Conservation (phyloP, 169 alveolate species). For the Perkinsus marinus region DNA sequence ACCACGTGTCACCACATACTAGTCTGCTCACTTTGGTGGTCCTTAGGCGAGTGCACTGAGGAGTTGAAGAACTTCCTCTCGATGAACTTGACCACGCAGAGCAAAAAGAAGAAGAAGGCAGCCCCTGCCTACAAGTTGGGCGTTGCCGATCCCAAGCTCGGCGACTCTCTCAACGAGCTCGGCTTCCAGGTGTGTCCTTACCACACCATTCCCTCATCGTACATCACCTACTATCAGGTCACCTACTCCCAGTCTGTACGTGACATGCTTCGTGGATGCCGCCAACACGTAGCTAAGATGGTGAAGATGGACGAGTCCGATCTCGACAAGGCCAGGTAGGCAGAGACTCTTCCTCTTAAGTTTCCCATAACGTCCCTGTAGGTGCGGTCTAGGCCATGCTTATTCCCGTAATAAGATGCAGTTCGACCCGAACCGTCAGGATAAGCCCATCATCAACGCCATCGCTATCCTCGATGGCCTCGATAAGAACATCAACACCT, state of each 20-base stretch:
- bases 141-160: slow-evolving; percentile 60
- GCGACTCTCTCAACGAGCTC: slow-evolving; percentile 45
- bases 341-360: slow-evolving; percentile 24
- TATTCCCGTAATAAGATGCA: slow-evolving; percentile 79
- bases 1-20: background rate
- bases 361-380: slow-evolving; percentile 57
- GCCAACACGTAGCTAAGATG: background rate
- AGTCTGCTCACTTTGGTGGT: background rate
- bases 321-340: slow-evolving; percentile 41
- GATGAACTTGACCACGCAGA: slow-evolving; percentile 53
- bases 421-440: slow-evolving; percentile 88
- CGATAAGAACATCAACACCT: slow-evolving; percentile 85
- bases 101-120: slow-evolving; percentile 34
- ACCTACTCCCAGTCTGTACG: background rate
- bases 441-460: slow-evolving; percentile 89
- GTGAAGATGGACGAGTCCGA: slow-evolving; percentile 74
- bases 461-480: slow-evolving; percentile 82
- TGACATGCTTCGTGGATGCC: background rate
- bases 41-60: slow-evolving; percentile 37
- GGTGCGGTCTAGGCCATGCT: slow-evolving; percentile 79
- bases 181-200: slow-evolving; percentile 56
- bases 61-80: slow-evolving; percentile 59
- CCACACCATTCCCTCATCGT: slow-evolving; percentile 51
- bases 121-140: slow-evolving; percentile 54
- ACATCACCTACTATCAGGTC: background rate